Base-by-base conservation (phyloP, 2,329 filamentous ascomycete genomes). In the Blumeria hordei region DNA sequence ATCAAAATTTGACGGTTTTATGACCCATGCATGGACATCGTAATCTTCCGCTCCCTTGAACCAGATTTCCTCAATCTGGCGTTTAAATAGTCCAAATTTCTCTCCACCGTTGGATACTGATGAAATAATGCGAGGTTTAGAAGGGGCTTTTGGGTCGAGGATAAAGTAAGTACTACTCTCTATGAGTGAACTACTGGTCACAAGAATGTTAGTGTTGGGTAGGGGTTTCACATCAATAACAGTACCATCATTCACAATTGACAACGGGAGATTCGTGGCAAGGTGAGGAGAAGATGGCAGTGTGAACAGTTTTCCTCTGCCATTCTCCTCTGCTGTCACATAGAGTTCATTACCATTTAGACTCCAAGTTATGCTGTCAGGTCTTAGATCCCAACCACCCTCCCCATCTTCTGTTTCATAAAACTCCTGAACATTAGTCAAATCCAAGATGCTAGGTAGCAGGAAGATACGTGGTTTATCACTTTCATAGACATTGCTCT, bases 401-500 rank as follows among this genome's bases (percentile, higher is more conserved):
- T 76, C 72, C n/a, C 75, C 78, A 60, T 84, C 77, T 3, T 73
- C 66, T 0, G 77, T 77, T 57, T 74, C 69, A 61, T 77, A 82
- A 57, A 81, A 80, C 61, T 81, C 77, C 58, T 78, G 71, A 11
- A 80, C 74, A 57, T 75, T 74, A 57, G 69, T 70, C 9, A 79
- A 67, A 57, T 80, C 73, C 12, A 65, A 66, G 52, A 85, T 69
- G 60, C 85, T 74, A 1, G 77, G 74, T 6, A 85, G 66, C 2
- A 86, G 68, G 58, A 88, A 68, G 3, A 87, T 69, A 47, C 80
- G 75, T 47, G 81, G 75, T 66, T 83, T 83, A 69, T 94, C 87
- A 14, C 82, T 77, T 67, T 95, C 88, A 65, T 94, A 94, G 57
- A 82, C 78, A 54, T 77, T 73, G 55, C 75, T 75, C 59, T 76